These are phyloP conservation scores for Nyssa sinensis DNA, from an alignment of 148 eudicot genomes.

Conservation along the genomic window DNA sequence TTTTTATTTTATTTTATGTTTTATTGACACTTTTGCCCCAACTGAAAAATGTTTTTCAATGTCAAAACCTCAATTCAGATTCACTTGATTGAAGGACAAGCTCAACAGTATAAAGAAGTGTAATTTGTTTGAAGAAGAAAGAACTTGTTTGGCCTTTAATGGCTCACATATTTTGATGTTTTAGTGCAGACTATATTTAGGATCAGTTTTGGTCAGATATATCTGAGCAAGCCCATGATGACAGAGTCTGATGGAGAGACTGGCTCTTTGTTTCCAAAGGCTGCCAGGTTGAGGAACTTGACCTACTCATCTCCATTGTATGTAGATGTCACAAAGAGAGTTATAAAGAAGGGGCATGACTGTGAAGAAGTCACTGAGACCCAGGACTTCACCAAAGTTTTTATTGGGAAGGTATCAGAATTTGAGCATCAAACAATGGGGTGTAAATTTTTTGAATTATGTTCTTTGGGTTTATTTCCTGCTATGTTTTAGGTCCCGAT, in stretches of 20 bases:
- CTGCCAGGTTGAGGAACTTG: constrained; percentile 90
- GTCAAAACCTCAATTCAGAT: too few species aligned
- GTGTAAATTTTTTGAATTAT: too few species aligned
- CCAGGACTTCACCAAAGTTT: constrained; percentile 92
- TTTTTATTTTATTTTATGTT: background rate
- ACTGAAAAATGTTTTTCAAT: too few species aligned
- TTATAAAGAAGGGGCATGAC: constrained; percentile 91
- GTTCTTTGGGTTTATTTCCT: constrained; percentile 1
- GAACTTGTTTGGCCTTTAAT: background rate
- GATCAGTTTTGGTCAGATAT: constrained; percentile 62
- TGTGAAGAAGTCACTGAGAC: constrained; percentile 92
- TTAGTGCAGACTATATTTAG: constrained; percentile 72
- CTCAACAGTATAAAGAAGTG: background rate
- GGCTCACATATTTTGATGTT: background rate
- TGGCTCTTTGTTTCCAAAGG: constrained; percentile 93
- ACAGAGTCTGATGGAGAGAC: constrained; percentile 86
- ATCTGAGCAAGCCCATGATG: constrained; percentile 72
- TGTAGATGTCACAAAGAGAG: constrained; percentile 85
- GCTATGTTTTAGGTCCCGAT: constrained; percentile 69
- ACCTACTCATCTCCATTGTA: constrained; percentile 97
- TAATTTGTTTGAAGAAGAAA: background rate
- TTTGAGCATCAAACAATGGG: too few species aligned
- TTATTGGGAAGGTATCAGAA: constrained; percentile 80
- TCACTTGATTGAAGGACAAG: background rate
- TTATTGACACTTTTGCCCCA: too few species aligned